Evolutionary conservation across 805 yeast species (phyloP).

Genomic region (Kuraishia ogatae): DNA sequence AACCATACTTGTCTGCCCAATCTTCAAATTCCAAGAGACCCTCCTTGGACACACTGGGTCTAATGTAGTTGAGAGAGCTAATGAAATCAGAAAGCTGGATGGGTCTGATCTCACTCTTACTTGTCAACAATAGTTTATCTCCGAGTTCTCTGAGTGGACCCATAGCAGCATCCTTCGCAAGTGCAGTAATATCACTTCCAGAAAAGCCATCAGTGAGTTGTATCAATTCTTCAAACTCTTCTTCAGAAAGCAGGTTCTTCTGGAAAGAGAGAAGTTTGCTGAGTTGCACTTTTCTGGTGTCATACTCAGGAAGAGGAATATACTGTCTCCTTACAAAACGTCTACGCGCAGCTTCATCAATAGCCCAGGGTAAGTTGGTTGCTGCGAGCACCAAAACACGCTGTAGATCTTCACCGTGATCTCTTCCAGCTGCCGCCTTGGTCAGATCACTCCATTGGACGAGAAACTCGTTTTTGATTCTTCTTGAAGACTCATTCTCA

Average conservation of each 20-base stretch:
- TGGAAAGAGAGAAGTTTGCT: slow-evolving; percentile 60
- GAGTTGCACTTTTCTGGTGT: slow-evolving; percentile 69
- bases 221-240: slow-evolving; percentile 53
- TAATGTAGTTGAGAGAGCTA: slow-evolving; percentile 65
- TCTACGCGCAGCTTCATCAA: slow-evolving; percentile 94
- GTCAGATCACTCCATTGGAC: slow-evolving; percentile 93
- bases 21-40: slow-evolving; percentile 75
- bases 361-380: slow-evolving; percentile 94
- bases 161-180: slow-evolving; percentile 97
- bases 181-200: slow-evolving; percentile 89
- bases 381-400: slow-evolving; percentile 90
- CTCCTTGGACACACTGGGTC: slow-evolving; percentile 83
- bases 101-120: slow-evolving; percentile 73
- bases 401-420: slow-evolving; percentile 38
- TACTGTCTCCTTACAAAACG: slow-evolving; percentile 87
- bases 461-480: slow-evolving; percentile 87
- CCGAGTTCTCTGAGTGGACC: slow-evolving; percentile 90
- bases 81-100: slow-evolving; percentile 66
- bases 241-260: slow-evolving; percentile 56
- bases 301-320: slow-evolving; percentile 87
- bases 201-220: slow-evolving; percentile 73
- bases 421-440: slow-evolving; percentile 76
- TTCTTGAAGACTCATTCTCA: slow-evolving; percentile 74
- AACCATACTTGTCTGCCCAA: slow-evolving; percentile 84
- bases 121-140: slow-evolving; percentile 61